A percentile compares a stretch with the other conserved stretches of the same genome.
Conservation (phyloP, 1,284 basidiomycete species). For the Leccinum griseonigrum region DNA sequence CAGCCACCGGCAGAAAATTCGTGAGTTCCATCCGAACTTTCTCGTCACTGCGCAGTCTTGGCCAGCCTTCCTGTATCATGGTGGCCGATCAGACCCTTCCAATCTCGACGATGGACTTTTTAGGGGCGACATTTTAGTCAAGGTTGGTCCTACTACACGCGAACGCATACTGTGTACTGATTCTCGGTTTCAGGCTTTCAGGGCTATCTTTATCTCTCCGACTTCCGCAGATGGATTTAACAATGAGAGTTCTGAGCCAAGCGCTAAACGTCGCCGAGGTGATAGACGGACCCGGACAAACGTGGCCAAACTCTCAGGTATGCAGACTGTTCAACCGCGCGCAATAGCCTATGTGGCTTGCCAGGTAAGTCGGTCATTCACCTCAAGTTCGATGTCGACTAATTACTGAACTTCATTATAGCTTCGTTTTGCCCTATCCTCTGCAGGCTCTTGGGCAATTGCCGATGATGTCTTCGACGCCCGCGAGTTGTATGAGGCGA, state of each 20-base stretch:
- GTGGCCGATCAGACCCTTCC: background rate
- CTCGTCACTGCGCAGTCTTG: background rate
- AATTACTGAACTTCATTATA: background rate
- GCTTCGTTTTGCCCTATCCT: constrained; percentile 3
- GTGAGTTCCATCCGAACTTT: background rate
- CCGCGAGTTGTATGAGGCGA: constrained; percentile 1
- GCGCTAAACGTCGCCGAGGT: background rate
- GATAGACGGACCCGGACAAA: background rate
- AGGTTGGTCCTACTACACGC: background rate
- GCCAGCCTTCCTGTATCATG: background rate
- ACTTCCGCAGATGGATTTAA: background rate
- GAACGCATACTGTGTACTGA: background rate
- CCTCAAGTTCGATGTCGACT: background rate
- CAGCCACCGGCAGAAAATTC: background rate
- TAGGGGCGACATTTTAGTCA: background rate
- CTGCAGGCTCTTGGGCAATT: constrained; percentile 1
- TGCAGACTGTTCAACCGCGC: background rate
- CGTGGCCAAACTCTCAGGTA: background rate
- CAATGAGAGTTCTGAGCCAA: background rate
- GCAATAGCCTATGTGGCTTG: constrained; percentile 4
- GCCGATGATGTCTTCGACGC: background rate
- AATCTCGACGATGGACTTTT: background rate
- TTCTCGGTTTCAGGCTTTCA: background rate
- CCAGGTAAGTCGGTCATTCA: background rate
- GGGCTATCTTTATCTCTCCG: constrained; percentile 1